phyloP scores from a whole-genome alignment of 805 yeast species.

The Barnettozyma siamensis region DNA sequence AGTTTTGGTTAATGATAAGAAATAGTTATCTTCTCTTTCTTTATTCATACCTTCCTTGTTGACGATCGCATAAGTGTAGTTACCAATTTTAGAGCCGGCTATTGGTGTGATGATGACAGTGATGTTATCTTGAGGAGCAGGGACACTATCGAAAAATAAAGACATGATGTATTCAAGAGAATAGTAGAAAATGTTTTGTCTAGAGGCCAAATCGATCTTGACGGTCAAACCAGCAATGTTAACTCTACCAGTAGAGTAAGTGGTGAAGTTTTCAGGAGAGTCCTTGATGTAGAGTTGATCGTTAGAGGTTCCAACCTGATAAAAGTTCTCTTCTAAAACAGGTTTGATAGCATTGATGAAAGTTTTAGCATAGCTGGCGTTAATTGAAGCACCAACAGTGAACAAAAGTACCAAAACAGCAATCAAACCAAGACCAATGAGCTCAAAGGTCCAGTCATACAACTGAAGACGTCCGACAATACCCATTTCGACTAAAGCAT shows the following conservation, averaged over 20 bases:
- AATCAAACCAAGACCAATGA: conserved; percentile 47
- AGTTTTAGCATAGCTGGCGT: conserved; percentile 47
- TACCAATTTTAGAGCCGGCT: conserved; percentile 31
- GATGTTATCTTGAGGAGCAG: conserved; percentile 53
- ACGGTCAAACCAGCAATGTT: conserved; percentile 61
- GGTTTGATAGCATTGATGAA: conserved; percentile 47
- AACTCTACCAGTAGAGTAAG: conserved; percentile 86
- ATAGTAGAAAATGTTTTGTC: conserved; percentile 74
- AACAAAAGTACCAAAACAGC: conserved; percentile 43
- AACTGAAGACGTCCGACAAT: conserved; percentile 48
- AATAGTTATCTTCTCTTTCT: conserved; percentile 72
- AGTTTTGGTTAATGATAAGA: conserved; percentile 77
- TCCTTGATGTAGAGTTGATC: conserved; percentile 51
- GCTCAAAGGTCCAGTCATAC: conserved; percentile 78
- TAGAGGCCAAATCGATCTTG: conserved; percentile 60
- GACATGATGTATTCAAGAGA: conserved; percentile 57
- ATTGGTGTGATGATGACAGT: conserved; percentile 55
- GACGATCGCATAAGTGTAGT: conserved; percentile 78
- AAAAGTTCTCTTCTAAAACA: conserved; percentile 61
- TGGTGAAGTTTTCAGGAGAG: conserved; percentile 47
- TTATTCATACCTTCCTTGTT: conserved; percentile 79
- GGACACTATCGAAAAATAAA: conserved; percentile 48
- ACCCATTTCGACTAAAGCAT: conserved; percentile 55
- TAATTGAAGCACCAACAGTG: conserved; percentile 54
- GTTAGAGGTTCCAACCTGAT: conserved; percentile 61